Conservation (phyloP, 2,329 filamentous ascomycete species). For the Aspergillus caelatus region DNA sequence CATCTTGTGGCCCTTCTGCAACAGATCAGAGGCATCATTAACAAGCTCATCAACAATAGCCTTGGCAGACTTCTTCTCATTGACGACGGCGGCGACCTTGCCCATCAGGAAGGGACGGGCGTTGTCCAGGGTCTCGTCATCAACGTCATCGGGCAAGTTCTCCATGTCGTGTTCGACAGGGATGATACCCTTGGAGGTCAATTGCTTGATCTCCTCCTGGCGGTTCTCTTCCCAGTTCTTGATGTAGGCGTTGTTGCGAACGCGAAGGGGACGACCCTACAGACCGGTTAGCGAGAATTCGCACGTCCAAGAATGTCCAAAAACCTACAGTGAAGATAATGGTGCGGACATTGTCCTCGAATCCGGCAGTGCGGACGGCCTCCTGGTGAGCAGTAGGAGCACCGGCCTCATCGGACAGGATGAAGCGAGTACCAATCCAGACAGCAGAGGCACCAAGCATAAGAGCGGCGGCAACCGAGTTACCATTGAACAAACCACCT, state of each 20-base stretch:
- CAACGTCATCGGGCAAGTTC: slow-evolving; percentile 70
- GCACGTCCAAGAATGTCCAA: background rate
- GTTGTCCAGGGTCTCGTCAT: slow-evolving; percentile 88
- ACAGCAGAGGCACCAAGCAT: slow-evolving; percentile 92
- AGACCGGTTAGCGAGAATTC: slow-evolving; percentile 18
- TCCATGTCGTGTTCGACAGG: slow-evolving; percentile 95
- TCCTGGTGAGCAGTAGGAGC: slow-evolving; percentile 94
- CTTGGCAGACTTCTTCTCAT: slow-evolving; percentile 89
- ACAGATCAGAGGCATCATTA: slow-evolving; percentile 70
- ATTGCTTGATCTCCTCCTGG: slow-evolving; percentile 83
- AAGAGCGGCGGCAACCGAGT: slow-evolving; percentile 83
- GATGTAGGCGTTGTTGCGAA: slow-evolving; percentile 93
- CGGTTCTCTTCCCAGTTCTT: slow-evolving; percentile 95
- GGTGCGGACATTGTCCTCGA: slow-evolving; percentile 94
- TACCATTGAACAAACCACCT: slow-evolving; percentile 91
- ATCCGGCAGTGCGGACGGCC: slow-evolving; percentile 84
- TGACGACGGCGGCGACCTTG: slow-evolving; percentile 90
- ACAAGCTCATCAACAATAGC: slow-evolving; percentile 94
- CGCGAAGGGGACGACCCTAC: slow-evolving; percentile 82
- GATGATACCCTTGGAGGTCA: slow-evolving; percentile 85
- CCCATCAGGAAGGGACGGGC: slow-evolving; percentile 94
- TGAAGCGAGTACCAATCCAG: slow-evolving; percentile 96
- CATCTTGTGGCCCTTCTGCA: slow-evolving; percentile 69
- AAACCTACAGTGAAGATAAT: slow-evolving; percentile 83
- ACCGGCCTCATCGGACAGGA: slow-evolving; percentile 90